A percentile compares a stretch with the other conserved stretches of the same genome.
Evolutionary conservation across 202 grass and related monocot genomes (phyloP).

Genomic region (Bolboschoenoplectus hybrid): DNA sequence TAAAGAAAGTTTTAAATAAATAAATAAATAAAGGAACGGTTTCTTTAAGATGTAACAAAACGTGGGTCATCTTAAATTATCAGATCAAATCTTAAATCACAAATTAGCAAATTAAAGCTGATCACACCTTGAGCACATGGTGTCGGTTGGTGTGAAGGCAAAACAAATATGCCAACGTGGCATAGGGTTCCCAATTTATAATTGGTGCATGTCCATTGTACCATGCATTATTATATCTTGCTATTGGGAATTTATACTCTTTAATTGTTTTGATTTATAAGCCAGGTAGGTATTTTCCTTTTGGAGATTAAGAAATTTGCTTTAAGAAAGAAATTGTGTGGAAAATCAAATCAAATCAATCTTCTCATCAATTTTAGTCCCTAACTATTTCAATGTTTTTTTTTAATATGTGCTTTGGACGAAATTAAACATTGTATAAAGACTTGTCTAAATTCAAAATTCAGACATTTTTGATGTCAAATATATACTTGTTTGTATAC

Average conservation of each 20-base stretch:
- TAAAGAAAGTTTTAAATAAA: neutral
- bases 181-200: neutral
- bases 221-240: neutral
- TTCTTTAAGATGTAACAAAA: neutral
- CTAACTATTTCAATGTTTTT: neutral
- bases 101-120: constrained; percentile 8
- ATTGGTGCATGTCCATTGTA: neutral
- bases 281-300: neutral
- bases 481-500: no score
- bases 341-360: neutral
- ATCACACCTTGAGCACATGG: constrained; percentile 1
- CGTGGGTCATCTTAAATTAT: neutral
- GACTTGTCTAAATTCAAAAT: no score
- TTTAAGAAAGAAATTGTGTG: neutral
- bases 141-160: constrained; percentile 13
- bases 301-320: neutral
- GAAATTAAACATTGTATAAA: no score
- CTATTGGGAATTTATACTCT: neutral
- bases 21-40: neutral
- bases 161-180: neutral
- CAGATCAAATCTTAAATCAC: neutral
- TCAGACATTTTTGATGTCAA: no score
- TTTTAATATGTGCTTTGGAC: neutral
- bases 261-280: neutral
- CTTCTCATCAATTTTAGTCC: neutral